Evolutionary conservation across 2,329 filamentous ascomycete genomes (phyloP), one percentile per base, ranked within the genome.

Genomic region (Pyrenophora tritici-repentis): DNA sequence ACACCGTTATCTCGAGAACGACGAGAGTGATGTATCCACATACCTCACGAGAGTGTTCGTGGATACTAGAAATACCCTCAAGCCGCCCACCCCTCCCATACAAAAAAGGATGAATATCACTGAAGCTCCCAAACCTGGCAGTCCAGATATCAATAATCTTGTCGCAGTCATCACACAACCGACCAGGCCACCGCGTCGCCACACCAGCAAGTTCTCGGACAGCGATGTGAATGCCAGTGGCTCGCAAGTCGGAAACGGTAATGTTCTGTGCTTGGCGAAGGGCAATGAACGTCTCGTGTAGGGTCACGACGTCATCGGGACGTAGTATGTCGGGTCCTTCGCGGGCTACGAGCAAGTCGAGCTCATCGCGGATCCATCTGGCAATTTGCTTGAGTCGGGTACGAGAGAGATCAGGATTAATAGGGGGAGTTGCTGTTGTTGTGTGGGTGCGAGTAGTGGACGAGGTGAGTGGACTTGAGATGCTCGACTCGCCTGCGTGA

Each of bases 291-390:
- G 76, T 62, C 31, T 77, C 76, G 56, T 79, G 76, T 9, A 80
- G 66, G 4, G 56, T 67, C 14, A 79, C 56, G 5, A 78, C 69
- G 36, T 79, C 77, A 50, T 80, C 75, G 1, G 75, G 69, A 12
- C 67, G 64, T 24, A 80, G 63, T 3, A 65, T 62, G 33, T 78
- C 68, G 0, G 76, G 73, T 2, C 78, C 78, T 33, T 79, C 72
- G 14, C 73, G 75, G 5, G 78, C 76, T 39, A 80, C 71, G 35
- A 73, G 61, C 3, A 74, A 68, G 44, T 81, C 78, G 13, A 81
- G 74, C 4, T 74, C 72, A 58, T 80, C 76, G 31, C 78, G 76
- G 42, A 81, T 79, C 76, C 78, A 79, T 26, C 62, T 64, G 3
- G 75, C 65, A 36, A 74, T 62, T 16, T 67, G 49, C 32, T 66